Evolutionary conservation across 1,284 basidiomycete species (phyloP), one percentile per base, ranked within the genome.

Genomic region (Porphyrellus sp.): DNA sequence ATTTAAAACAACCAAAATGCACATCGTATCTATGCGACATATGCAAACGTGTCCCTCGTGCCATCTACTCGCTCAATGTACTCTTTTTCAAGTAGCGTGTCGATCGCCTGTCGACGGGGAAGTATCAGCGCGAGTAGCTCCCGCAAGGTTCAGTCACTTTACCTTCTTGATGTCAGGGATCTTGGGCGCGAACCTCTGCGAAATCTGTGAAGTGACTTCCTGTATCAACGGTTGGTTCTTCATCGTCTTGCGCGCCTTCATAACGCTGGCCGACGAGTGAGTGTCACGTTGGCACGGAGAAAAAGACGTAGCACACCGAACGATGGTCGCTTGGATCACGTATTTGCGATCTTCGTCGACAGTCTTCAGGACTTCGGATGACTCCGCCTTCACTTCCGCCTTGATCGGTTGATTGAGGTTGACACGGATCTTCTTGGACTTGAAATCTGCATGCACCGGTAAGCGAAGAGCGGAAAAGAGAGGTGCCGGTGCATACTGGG

Each of bases 281-380:
- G 27, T 8, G 47, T 34, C 31, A 54, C 31, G 24, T n/a, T 38
- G 37, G 25, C 34, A 34, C 25, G 45, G 38, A 30, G 0, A 1
- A 34, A 7, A 44, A 8, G 8, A 49, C 39, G 25, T 34, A 1
- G 2, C 52, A 64, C 68, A 92, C 88, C 92, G 88, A 46, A 99
- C 96, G 64, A 99, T 97, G 15, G 92, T 96, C 15, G 96, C 96
- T 70, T 99, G 97, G 54, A 98, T 94, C 53, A 97, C 85, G 67
- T 97, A 91, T 77, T 97, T 96, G 57, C 96, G 85, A 69, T 99
- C 96, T 73, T 99, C 96, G 62, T 99, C 96, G 9, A 99, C 95
- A 24, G 89, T 90, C 78, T 96, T 95, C 63, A 96, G 77, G 1
- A 98, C 93, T 58, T 98, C 94, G 8, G 81, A 82, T 8, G 87